Evolutionary conservation across 768 basidiomycete genomes (phyloP), one percentile per base, ranked within the genome.

Genomic region (Sarcomyxa edulis): DNA sequence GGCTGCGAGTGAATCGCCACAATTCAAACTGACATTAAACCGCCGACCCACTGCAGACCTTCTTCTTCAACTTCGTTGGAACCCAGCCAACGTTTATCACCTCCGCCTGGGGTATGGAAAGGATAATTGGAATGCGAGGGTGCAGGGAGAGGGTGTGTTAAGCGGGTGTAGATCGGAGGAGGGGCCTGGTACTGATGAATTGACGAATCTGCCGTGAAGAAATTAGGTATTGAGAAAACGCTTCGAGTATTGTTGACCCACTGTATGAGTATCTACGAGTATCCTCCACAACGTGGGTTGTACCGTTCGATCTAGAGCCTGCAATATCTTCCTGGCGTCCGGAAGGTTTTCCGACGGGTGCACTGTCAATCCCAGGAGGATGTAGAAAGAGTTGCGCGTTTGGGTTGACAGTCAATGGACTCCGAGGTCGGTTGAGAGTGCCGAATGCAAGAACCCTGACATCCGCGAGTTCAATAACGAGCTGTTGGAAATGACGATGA

Each of bases 401-500:
- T 7, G 58, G 51, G 48, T 91, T 90, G 21, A 81, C 65, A 9
- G 58, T 71, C 24, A 81, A 60, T 28, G 69, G 55, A 36, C 74
- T 77, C 27, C 71, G 67, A 4, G 81, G 80, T 25, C 64, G 71
- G 43, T 72, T 68, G 14, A 81, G 64, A 1, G 77, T 78, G 7
- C 87, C 87, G 32, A 89, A 68, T 1, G 76, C 83, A 38, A 90
- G 58, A 38, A 91, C 72, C 19, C 86, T 74, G 23, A 85, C 75
- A 50, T 91, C 88, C 6, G 70, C 64, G 26, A 89, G 62, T 52
- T 84, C 73, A 9, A 86, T 66, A 16, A 90, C 68, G 16, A 83
- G 68, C 86, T 89, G 40, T 19, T 37, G 31, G 19, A 14, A 23
- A 20, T 28, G 8, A 37, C 35, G 19, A 30, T 46, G 31, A 48